Evolutionary conservation across 495 filamentous ascomycete species (phyloP), one percentile per base, ranked within the genome.

Genomic region (Podospora pseudocomata): DNA sequence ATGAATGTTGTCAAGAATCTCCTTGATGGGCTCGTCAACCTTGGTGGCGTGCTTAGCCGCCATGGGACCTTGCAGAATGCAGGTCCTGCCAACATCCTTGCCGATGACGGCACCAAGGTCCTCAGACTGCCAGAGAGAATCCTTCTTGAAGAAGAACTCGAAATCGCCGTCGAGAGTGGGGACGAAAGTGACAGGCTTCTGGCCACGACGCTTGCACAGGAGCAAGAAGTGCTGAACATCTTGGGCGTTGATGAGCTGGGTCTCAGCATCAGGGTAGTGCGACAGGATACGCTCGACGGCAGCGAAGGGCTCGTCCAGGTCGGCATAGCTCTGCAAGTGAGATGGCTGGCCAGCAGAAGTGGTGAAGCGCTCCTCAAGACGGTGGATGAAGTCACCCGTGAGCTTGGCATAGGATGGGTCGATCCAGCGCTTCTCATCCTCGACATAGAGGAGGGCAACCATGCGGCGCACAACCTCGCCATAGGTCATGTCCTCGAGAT

Each of bases 111-210:
- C 95, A 70, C 92, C 94, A 15, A 99, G 86, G 75, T 98, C 94
- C 79, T 99, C 95, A 0, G 94, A 97, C 80, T 99, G 95, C 95
- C 95, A 99, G 30, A 99, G 87, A n/a, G 94, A 97, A 79, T 99
- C 95, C 81, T 99, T 99, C 88, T 99, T 99, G 89, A 99, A 98
- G 83, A 90, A 99, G 78, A 93, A 96, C 77, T 97, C 95, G 62
- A 99, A 97, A 71, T 91, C 94, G 65, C 96, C 94, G 77, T 99
- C 95, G 32, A 99, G 84, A 4, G 89, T 84, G 15, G 95, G 95
- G 61, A 99, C 93, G 74, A 99, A 99, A 3, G 94, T 94, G 18
- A 95, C 91, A 0, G 95, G 95, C 83, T 99, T 99, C 83, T 99
- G 96, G 19, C 91, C 91, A 49, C 90, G 91, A 5, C 94, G 89